phyloP scores from a whole-genome alignment of 495 filamentous ascomycete genomes.

The Cryomyces minteri region DNA sequence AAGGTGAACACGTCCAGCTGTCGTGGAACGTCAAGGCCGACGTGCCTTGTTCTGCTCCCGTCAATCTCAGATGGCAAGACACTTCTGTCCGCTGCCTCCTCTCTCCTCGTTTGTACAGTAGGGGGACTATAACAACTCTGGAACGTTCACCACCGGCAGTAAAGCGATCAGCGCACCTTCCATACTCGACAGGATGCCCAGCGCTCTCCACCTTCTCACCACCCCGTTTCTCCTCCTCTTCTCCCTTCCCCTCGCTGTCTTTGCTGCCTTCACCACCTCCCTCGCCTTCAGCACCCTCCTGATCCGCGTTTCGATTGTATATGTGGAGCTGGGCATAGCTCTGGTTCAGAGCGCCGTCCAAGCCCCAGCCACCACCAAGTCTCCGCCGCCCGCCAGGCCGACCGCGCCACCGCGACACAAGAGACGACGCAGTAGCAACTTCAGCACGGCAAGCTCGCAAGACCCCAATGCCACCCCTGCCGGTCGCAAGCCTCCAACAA shows the following conservation, averaged over 20 bases:
- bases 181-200: slow-evolving; percentile 10
- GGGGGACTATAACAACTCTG: too few species aligned
- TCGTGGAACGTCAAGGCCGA: too few species aligned
- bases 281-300: slow-evolving; percentile 46
- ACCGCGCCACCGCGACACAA: slow-evolving; percentile 6
- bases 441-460: slow-evolving; percentile 7
- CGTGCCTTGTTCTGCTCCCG: too few species aligned
- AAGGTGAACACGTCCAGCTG: too few species aligned
- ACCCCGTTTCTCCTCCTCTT: slow-evolving; percentile 45
- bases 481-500: slow-evolving; percentile 2
- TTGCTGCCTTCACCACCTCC: slow-evolving; percentile 49
- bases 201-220: slow-evolving; percentile 31
- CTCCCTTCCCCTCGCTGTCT: slow-evolving; percentile 48
- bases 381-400: not conserved
- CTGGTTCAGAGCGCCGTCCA: slow-evolving; percentile 39
- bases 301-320: slow-evolving; percentile 46
- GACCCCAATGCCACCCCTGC: not conserved
- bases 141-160: too few species aligned
- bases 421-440: slow-evolving; percentile 5
- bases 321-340: slow-evolving; percentile 45
- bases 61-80: too few species aligned
- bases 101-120: too few species aligned
- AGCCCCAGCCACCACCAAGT: slow-evolving; percentile 7
- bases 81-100: too few species aligned
- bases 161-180: too few species aligned